Evolutionary conservation across 176 grass and related monocot species (phyloP).

Genomic region (Ensete ventricosum): DNA sequence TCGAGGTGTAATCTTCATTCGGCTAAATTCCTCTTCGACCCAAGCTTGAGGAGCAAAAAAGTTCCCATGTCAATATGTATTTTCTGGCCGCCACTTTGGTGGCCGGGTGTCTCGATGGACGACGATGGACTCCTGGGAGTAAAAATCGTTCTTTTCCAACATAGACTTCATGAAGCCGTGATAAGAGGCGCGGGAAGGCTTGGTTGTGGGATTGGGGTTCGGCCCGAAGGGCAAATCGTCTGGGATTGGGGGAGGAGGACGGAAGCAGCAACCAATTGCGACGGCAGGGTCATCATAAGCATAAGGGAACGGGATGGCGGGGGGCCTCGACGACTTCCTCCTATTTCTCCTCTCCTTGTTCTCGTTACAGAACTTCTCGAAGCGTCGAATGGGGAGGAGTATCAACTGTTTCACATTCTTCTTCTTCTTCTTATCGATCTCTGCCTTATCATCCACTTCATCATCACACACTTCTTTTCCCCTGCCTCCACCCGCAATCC

Average conservation of each 20-base stretch:
- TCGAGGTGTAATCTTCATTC: too few relatives aligned
- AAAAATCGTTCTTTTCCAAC: constrained; percentile 11
- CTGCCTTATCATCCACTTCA: not conserved
- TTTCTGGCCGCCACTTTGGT: not conserved
- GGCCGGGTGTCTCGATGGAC: constrained; percentile 2
- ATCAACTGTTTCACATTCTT: not conserved
- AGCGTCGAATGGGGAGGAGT: not conserved
- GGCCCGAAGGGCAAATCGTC: not conserved
- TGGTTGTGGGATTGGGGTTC: not conserved
- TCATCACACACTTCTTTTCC: not conserved
- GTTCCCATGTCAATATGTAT: not conserved
- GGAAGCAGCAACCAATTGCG: not conserved
- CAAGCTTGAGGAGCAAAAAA: too few relatives aligned
- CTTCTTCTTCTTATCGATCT: not conserved
- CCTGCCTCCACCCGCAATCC: not conserved
- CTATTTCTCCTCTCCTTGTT: not conserved
- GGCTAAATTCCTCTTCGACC: too few relatives aligned
- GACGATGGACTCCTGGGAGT: not conserved
- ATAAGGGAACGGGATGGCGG: constrained; percentile 3
- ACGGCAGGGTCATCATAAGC: not conserved
- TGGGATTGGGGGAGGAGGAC: not conserved
- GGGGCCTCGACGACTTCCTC: not conserved
- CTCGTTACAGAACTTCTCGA: not conserved
- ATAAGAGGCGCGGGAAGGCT: not conserved
- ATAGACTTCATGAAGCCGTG: not conserved